Base-by-base conservation (phyloP, 2,329 filamentous ascomycete genomes). In the Trichoderma atrobrunneum region DNA sequence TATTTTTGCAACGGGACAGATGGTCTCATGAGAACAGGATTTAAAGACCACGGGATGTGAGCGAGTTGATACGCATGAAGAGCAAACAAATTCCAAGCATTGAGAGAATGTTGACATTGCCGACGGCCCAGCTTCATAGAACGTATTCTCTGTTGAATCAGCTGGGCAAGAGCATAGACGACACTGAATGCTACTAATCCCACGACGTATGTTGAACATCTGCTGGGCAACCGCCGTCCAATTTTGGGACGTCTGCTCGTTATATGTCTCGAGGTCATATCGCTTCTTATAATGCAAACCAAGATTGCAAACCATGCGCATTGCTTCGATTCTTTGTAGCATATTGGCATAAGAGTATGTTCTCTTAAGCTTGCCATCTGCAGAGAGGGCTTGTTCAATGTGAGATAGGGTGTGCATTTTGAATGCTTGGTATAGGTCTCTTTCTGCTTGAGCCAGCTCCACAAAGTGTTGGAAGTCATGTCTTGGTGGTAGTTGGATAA, bases 291-390 rank as follows among this genome's bases (percentile, higher is more conserved):
- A 85, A n/a, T 79, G 75, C 0, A 84, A 65, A 0, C 86, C 85
- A 0, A 86, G 75, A 59, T 86, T 83, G 43, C 86, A 87, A 3
- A 87, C 76, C 18, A 85, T 76, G 1, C 85, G 78, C 70, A 87
- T 75, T 0, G 79, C 77, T 32, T 87, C 83, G 34, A 87, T 85
- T 56, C 81, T 79, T 71, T 85, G 82, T 1, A 87, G 73, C 1
- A 83, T 81, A 57, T 84, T 86, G 11, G 82, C 77, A 60, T 81
- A 85, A 0, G 77, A 72, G 0, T 74, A n/a, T 30, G 51, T 74
- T 0, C 71, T 34, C 0, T 72, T 73, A 1, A 72, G 59, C 0
- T 66, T 57, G 0, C 76, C 76, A 2, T 75, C 73, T 0, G 74
- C 54, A 1, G 76, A 69, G 0, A 84, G 64, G 5, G 80, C 80